Base-by-base conservation (phyloP, 2,329 filamentous ascomycete genomes). In the Chrysoporthe deuterocubensis region DNA sequence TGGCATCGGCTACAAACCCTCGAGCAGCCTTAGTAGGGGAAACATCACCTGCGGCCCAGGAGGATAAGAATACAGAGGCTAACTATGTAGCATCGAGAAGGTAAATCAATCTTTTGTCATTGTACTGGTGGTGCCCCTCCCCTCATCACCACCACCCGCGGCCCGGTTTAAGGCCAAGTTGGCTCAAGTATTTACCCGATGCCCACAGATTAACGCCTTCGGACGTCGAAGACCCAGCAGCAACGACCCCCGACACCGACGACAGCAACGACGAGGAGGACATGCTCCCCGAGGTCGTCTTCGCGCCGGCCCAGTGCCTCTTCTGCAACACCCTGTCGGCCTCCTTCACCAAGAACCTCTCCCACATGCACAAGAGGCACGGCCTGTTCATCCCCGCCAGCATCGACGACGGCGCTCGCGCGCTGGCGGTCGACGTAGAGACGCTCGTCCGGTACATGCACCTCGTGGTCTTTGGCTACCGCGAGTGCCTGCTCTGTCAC, bases 401-500 rank as follows among this genome's bases (percentile, higher is more conserved):
- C 43, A 69, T 79, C 1, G 58, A 61, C 58, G 58, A 44, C 6
- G 58, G 42, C 3, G 42, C 40, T 0, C 42, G 26, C 37, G 73
- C 76, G 11, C 75, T 87, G 0, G 69, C 76, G 1, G 81, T 85
- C 11, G 83, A 87, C 65, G 69, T 82, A 2, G 81, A 82, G 46
- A 81, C 81, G 0, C 73, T 87, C 1, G 75, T 87, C 46, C 71
- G 76, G 52, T 86, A 86, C 65, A 74, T 87, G 0, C 78, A 82
- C 64, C 77, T 85, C 9, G 74, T 87, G 26, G 81, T 87, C 16
- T 81, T 76, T 26, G 78, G 74, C 0, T 85, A 84, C 65, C 76
- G 76, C 21, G 83, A 86, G 73, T 88, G 85, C 67, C 76, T 87
- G 48, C 79, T 78, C 26, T 87, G 85, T 70, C 82, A 82, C 0